Conservation (phyloP, 169 alveolate genomes). For the Plasmodium malariae region DNA sequence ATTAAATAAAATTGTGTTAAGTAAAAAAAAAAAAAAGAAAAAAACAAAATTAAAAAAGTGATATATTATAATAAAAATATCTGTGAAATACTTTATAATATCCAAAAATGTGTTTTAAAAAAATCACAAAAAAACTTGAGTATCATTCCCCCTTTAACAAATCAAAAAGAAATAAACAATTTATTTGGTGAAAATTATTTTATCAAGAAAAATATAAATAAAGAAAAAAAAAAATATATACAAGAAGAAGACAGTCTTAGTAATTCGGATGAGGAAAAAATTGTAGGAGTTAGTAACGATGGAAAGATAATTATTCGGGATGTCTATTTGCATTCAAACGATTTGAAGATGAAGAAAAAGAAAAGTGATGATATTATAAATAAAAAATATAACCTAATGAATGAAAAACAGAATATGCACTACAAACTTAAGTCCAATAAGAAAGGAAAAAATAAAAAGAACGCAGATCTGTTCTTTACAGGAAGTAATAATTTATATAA, state of each 20-base stretch:
- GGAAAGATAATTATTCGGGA: constrained; percentile 61
- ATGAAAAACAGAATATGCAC: constrained; percentile 54
- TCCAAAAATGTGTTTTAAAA: constrained; percentile 18
- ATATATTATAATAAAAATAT: constrained; percentile 8
- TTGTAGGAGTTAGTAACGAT: constrained; percentile 35
- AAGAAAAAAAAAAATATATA: constrained; percentile 19
- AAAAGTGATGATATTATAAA: constrained; percentile 23
- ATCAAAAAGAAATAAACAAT: constrained; percentile 56
- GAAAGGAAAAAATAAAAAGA: constrained; percentile 18
- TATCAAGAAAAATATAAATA: constrained; percentile 28
- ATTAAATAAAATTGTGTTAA: constrained; percentile 9
- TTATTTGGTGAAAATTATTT: constrained; percentile 57
- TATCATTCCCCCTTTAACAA: constrained; percentile 23
- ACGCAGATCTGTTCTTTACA: constrained; percentile 30
- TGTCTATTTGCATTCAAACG: not conserved
- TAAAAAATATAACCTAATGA: constrained; percentile 21
- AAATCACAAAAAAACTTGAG: constrained; percentile 24
- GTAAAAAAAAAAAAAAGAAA: not conserved
- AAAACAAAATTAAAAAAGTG: not conserved
- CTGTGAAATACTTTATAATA: constrained; percentile 21
- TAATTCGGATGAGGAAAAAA: constrained; percentile 24
- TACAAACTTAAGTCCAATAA: constrained; percentile 24
- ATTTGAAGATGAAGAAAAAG: constrained; percentile 10
- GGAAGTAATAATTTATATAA: constrained; percentile 62
- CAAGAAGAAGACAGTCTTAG: constrained; percentile 8